Evolutionary conservation across 2,329 filamentous ascomycete species (phyloP).

Genomic region (Hirsutella rhossiliensis): DNA sequence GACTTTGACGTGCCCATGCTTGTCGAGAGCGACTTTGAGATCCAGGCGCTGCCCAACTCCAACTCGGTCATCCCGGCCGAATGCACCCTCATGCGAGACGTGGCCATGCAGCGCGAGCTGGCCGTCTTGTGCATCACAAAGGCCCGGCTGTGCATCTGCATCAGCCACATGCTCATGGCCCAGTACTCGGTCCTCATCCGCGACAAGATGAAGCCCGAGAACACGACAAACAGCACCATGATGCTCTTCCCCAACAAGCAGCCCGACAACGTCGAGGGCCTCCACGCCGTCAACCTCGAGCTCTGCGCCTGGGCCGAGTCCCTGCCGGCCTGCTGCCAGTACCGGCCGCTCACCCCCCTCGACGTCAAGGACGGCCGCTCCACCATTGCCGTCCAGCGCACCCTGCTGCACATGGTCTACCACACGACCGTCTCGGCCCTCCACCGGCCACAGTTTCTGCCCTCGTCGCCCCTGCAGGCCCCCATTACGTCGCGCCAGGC

Average conservation of each 20-base stretch:
- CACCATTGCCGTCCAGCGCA: constrained; percentile 58
- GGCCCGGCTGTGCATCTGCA: constrained; percentile 77
- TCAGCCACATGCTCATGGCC: constrained; percentile 78
- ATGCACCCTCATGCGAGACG: constrained; percentile 60
- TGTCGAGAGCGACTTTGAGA: constrained; percentile 72
- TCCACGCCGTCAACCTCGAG: constrained; percentile 67
- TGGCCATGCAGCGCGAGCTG: constrained; percentile 62
- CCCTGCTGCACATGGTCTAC: constrained; percentile 88
- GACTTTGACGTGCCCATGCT: constrained; percentile 93
- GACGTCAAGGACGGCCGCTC: constrained; percentile 49
- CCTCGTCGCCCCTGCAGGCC: constrained; percentile 47
- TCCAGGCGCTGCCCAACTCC: constrained; percentile 52
- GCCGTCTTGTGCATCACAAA: constrained; percentile 87
- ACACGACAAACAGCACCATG: constrained; percentile 66
- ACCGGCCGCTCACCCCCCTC: constrained; percentile 40
- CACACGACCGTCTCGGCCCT: constrained; percentile 84
- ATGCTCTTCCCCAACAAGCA: constrained; percentile 87
- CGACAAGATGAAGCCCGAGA: constrained; percentile 66
- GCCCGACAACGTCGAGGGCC: constrained; percentile 68
- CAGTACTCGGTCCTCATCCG: constrained; percentile 88
- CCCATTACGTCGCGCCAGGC: constrained; percentile 51
- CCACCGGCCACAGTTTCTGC: constrained; percentile 82
- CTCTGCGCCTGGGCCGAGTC: constrained; percentile 66
- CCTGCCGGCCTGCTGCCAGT: constrained; percentile 60
- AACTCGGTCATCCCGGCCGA: constrained; percentile 56